Base-by-base conservation (phyloP, 2,329 filamentous ascomycete genomes). In the Pestalotiopsis sp. region DNA sequence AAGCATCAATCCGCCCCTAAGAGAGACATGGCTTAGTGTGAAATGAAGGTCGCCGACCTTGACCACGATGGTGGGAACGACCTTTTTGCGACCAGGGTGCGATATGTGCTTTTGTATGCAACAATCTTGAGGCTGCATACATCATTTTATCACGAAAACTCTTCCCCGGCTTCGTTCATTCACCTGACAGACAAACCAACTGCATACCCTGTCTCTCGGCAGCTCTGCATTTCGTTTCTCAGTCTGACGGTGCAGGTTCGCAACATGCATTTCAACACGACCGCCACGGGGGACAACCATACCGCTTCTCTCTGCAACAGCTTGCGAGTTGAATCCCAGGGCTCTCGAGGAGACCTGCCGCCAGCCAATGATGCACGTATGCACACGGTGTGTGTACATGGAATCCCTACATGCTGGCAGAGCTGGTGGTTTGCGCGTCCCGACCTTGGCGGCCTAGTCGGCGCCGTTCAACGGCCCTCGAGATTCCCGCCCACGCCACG, bases 81-180 rank as follows among this genome's bases (percentile, higher is more conserved):
- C 14, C 36, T 20, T 59, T 23, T 27, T 17, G 56, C 27, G 36
- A 36, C 59, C 11, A 23, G 59, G 59, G 59, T 64, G n/a, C 20
- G 39, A 64, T 39, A 49, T 25, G 61, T 49, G 61, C 41, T 45
- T 64, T 64, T 64, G 61, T 45, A 25, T 36, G 31, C 61, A 64
- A 14, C 38, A 64, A 52, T 64, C 38, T 64, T 31, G 39, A 49
- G 61, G 61, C 61, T 64, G 61, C 61, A 64, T 64, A 52, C 61
- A 25, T 62, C 36, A 64, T 45, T 52, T 52, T 31, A 64, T 64
- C 61, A 64, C 61, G 61, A 64, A 64, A 64, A 64, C 61, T 64
- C 61, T 64, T 64, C 6, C 39, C 61, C 20, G 14, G 23, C 60
- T 39, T 62, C 59, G 11, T 41, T 27, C 23, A 13, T 23, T 25